Base-by-base conservation (phyloP, 2,329 filamentous ascomycete genomes). In the Tolypocladium ovalisporum region DNA sequence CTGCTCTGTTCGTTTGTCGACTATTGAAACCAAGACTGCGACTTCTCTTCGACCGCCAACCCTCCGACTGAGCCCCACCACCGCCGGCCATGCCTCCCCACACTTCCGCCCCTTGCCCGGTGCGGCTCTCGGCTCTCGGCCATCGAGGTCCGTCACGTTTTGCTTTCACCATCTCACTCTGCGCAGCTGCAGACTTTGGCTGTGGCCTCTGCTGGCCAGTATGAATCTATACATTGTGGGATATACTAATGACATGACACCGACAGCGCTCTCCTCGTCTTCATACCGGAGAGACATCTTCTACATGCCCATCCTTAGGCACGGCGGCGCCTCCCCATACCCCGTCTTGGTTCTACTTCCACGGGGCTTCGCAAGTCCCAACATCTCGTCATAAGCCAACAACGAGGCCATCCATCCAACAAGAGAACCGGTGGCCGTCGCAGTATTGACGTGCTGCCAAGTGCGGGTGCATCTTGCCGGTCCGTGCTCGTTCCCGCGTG, bases 191-290 rank as follows among this genome's bases (percentile, higher is more conserved):
- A 39, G 39, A 13, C 3, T 22, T 52, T 52, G 34, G 36, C 47
- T 34, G 15, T 52, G 55, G 54, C 55, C 36, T 56, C 36, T 34
- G 22, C 24, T 36, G 27, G 44, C 40, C 24, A 54, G 49, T 37
- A 53, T 51, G 24, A 29, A 27, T 47, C 60, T 61, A 63, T 60
- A 56, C 55, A 56, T 52, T 52, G 47, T 40, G 55, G 55, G 55
- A 56, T 56, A n/a, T n/a, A n/a, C n/a, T n/a, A 34, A 52, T 52
- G 17, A 52, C 24, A 10, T 35, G 29, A 55, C 54, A 55, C 35
- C 29, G 29, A 52, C 47, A 52, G n/a, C 29, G 39, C 39, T 54
- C 39, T 54, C 39, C 17, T 19, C 36, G 54, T 56, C n/a, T 39
- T 47, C 32, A 22, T 51, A 32, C 24, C 40, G 9, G 9, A n/a